A percentile compares a stretch with the other conserved stretches of the same genome.
Evolutionary conservation across 108 stramenopile species (phyloP).

Genomic region (Pseudonitzschia pungens): DNA sequence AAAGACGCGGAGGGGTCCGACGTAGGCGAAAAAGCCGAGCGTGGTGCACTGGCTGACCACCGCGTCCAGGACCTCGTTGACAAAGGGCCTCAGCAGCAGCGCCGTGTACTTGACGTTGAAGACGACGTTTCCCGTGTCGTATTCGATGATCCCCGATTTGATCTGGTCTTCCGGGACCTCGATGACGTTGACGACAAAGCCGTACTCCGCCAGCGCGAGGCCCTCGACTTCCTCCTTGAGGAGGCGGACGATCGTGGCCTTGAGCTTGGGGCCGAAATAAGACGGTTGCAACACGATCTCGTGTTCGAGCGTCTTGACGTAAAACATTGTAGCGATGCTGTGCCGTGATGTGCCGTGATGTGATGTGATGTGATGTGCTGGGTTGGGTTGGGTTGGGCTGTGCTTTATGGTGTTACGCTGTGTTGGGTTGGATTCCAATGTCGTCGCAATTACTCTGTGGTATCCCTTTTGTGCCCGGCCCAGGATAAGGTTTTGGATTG

Average conservation of each 20-base stretch:
- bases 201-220: constrained; percentile 87
- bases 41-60: constrained; percentile 87
- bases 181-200: constrained; percentile 92
- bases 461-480: too few relatives aligned
- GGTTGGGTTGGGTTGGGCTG: too few relatives aligned
- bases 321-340: constrained; percentile 61
- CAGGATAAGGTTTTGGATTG: too few relatives aligned
- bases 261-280: constrained; percentile 84
- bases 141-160: constrained; percentile 89
- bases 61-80: constrained; percentile 93
- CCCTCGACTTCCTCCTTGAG: constrained; percentile 92
- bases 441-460: too few relatives aligned
- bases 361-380: too few relatives aligned
- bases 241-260: constrained; percentile 78
- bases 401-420: too few relatives aligned
- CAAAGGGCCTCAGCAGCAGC: constrained; percentile 84
- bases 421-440: too few relatives aligned
- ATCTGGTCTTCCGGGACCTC: constrained; percentile 92
- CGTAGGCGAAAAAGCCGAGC: constrained; percentile 90
- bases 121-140: constrained; percentile 88
- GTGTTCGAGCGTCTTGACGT: constrained; percentile 86
- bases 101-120: constrained; percentile 91
- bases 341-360: too few relatives aligned
- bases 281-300: constrained; percentile 85
- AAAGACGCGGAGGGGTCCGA: constrained; percentile 90